Percentiles rank a stretch among this genome's conserved stretches.
These are phyloP conservation scores for Mediolabrus comicus DNA, from an alignment of 108 stramenopile genomes.

Conservation along the genomic window DNA sequence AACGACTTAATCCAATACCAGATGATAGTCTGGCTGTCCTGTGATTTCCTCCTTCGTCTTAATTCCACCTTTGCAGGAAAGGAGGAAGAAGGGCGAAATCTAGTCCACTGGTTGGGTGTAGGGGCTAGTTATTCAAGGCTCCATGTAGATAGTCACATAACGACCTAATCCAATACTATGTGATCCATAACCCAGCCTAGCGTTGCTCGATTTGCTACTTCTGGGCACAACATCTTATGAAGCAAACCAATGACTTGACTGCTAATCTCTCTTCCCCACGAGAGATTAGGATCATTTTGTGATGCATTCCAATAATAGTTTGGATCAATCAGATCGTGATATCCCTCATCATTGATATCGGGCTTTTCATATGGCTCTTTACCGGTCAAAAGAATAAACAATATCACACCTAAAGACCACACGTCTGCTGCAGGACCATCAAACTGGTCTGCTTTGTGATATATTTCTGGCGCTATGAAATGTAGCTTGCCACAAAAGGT, in stretches of 20 bases:
- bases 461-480: constrained; percentile 87
- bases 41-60: too few relatives aligned
- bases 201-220: constrained; percentile 64
- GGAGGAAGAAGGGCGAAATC: too few relatives aligned
- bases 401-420: constrained; percentile 86
- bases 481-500: constrained; percentile 77
- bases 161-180: constrained; percentile 40
- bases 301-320: constrained; percentile 67
- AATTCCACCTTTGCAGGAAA: too few relatives aligned
- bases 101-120: too few relatives aligned
- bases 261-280: constrained; percentile 57
- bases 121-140: too few relatives aligned
- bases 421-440: constrained; percentile 85
- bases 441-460: constrained; percentile 53
- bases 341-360: constrained; percentile 57
- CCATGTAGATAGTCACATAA: too few relatives aligned
- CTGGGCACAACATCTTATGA: constrained; percentile 60
- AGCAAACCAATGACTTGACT: constrained; percentile 59
- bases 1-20: too few relatives aligned
- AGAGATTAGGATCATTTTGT: constrained; percentile 46
- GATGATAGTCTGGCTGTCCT: too few relatives aligned
- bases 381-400: constrained; percentile 87
- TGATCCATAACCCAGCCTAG: constrained; percentile 67
- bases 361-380: constrained; percentile 75
- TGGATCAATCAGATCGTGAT: constrained; percentile 53